These are phyloP conservation scores for Stephania cephalantha DNA, from an alignment of 164 flowering plant genomes.

Conservation along the genomic window DNA sequence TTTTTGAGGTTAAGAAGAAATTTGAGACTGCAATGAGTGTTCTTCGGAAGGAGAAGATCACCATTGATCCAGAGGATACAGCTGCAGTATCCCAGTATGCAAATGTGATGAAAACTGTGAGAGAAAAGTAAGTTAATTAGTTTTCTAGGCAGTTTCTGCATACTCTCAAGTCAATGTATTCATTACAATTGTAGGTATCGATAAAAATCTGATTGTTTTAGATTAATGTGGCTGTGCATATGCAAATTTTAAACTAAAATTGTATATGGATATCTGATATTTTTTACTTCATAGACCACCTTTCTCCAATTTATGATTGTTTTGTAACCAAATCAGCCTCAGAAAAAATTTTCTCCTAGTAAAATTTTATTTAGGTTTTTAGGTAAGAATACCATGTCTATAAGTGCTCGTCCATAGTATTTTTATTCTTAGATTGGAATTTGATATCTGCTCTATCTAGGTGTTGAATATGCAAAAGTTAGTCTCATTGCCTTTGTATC, in stretches of 20 bases:
- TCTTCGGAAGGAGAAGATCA: constrained; percentile 80
- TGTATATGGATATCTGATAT: too few relatives aligned
- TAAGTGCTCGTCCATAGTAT: too few relatives aligned
- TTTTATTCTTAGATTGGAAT: too few relatives aligned
- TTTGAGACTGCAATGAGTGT: constrained; percentile 81
- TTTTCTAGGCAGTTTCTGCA: background rate
- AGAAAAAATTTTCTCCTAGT: too few relatives aligned
- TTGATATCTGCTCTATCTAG: too few relatives aligned
- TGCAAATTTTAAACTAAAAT: background rate
- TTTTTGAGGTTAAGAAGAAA: constrained; percentile 80
- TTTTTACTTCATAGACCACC: too few relatives aligned
- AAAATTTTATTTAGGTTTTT: too few relatives aligned
- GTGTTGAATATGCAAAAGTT: too few relatives aligned
- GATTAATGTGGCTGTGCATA: background rate
- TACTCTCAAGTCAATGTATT: background rate
- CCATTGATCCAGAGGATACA: constrained; percentile 85
- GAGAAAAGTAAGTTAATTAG: constrained; percentile 61
- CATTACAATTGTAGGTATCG: background rate
- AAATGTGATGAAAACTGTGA: constrained; percentile 79
- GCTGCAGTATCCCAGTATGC: constrained; percentile 88
- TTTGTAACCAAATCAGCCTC: too few relatives aligned
- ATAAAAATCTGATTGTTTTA: background rate
- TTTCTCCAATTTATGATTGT: too few relatives aligned
- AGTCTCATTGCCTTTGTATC: too few relatives aligned
- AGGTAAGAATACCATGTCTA: too few relatives aligned